Evolutionary conservation across 306 rosid genomes (phyloP), one percentile per base, ranked within the genome.

Genomic region (Citrullus mucosospermus): DNA sequence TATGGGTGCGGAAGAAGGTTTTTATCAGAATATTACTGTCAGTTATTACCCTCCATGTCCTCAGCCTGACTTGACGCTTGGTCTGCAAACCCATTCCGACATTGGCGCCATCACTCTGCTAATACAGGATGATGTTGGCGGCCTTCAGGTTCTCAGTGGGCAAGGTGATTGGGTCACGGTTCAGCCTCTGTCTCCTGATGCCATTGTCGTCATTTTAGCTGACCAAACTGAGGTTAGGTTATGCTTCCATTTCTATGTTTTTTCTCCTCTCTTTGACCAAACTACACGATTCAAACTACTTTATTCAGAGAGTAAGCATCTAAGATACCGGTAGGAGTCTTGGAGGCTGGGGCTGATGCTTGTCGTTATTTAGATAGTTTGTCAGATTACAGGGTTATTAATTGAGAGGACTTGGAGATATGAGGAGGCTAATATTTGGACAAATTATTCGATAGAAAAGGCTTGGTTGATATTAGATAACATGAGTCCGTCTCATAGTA

Each of bases 221-320:
- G 98, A 94, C 57, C 98, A 94, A 81, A 90, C 93, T 30, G 97
- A 94, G 98, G 98, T 94, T 73, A 48, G 98, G 95, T 94, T 73
- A 54, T 48, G n/a, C 43, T 8, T 59, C 80, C 11, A 30, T 56
- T 56, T 41, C 46, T 11, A 54, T 41, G 28, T 13, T 0, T 14
- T 55, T 9, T 0, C 9, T 50, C 60, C 60, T 18, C 4, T 48
- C 66, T 66, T 39, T 70, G 44, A 20, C 53, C 6, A 66, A 43
- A 61, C 41, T 28, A 6, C 36, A 61, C 9, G 9, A 67, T 38
- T 8, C 7, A 15, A 10, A 17, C 48, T 18, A 39, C 14, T 18
- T 17, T 20, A 7, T 34, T 4, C 2, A 67, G 32, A 39, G 15
- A 16, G 74, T 39, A 67, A 41, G 53, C 17, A 7, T 41, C 50